Evolutionary conservation across 768 basidiomycete species (phyloP), one percentile per base, ranked within the genome.

Genomic region (Leccinum incarnatum): DNA sequence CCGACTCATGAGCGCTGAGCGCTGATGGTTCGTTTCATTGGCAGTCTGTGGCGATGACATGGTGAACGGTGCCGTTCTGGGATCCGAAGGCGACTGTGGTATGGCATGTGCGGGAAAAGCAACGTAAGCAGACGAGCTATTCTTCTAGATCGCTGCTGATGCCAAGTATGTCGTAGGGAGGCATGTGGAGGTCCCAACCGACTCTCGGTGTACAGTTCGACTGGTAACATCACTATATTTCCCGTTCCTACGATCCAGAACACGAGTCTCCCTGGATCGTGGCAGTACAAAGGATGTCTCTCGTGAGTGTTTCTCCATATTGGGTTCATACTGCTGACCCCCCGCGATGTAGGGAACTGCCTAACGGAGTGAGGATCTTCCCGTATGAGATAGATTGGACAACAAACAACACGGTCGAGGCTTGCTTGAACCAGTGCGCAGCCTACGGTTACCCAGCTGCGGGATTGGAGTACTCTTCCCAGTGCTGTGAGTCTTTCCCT

Each of bases 61-160:
- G 49, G 75, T 85, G 12, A 78, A 82, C 27, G 87, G 86, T 8
- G 90, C 88, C 1, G 81, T 79, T 1, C 52, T 66, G 17, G 81
- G 79, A 0, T 60, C 75, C 1, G 79, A 80, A 1, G 70, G 75
- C 2, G 78, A 79, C 30, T 95, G 93, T 67, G 83, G 80, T 68
- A 90, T 88, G 87, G 78, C 77, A 0, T 95, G 93, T 60, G 79
- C 79, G 17, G 93, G 91, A 25, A 87, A 85, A 57, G 48, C 82
- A 10, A 77, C 81, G 89, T 88, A 62, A 64, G 86, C n/a, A 11
- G 10, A 42, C n/a, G 12, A 42, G 67, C 0, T 27, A 1, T 2
- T 42, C 42, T 42, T 23, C 12, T 30, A 3, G 3, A 8, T 23
- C 25, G 7, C 8, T 5, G 15, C n/a, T 14, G 8, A 61, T 55